A percentile compares a stretch with the other conserved stretches of the same genome.
Evolutionary conservation across 1,284 basidiomycete genomes (phyloP).

Genomic region (Cutaneotrichosporon spelunceum): DNA sequence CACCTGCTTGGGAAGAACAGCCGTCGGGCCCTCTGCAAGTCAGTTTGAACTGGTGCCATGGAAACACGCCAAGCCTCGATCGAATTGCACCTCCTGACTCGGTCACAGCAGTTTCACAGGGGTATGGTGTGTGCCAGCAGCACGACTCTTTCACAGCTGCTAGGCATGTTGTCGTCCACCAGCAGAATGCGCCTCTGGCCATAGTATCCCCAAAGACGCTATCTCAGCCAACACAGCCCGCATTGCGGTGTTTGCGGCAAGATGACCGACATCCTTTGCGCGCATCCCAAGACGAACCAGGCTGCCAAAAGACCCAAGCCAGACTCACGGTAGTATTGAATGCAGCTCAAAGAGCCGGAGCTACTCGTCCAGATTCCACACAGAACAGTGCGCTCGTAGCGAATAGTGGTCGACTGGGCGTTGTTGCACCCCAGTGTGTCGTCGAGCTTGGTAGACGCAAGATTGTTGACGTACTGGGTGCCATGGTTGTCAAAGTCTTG

Average conservation of each 20-base stretch:
- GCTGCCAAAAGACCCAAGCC: not conserved
- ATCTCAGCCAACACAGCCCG: not conserved
- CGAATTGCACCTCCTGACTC: not conserved
- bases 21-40: not conserved
- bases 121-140: not conserved
- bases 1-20: constrained; percentile 37
- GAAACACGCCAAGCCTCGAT: not conserved
- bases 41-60: not conserved
- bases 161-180: not conserved
- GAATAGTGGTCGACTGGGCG: constrained; percentile 26
- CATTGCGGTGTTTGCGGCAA: not conserved
- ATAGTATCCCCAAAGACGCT: not conserved
- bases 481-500: constrained; percentile 7
- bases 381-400: constrained; percentile 45
- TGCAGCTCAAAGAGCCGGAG: constrained; percentile 31
- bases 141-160: not conserved
- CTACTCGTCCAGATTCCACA: constrained; percentile 45
- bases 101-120: not conserved
- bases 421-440: constrained; percentile 35
- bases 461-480: constrained; percentile 43
- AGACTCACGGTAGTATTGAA: not conserved
- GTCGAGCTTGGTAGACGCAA: constrained; percentile 21
- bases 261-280: not conserved
- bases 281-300: not conserved
- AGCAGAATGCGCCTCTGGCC: not conserved